These are phyloP conservation scores for Eragrostis nindensis DNA, from an alignment of 176 grass and related monocot genomes.

Conservation along the genomic window DNA sequence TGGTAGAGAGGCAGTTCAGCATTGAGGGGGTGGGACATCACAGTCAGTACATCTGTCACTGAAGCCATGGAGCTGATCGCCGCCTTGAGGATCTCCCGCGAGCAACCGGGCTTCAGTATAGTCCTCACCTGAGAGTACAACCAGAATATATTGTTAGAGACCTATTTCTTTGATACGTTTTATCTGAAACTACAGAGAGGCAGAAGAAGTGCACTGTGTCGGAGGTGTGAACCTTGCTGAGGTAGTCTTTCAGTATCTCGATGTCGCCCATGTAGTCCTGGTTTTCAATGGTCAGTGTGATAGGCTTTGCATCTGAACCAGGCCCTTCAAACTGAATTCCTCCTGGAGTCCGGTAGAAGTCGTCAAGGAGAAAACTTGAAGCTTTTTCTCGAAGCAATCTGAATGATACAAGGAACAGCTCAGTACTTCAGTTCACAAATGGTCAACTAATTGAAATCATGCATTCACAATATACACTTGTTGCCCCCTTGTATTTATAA, in stretches of 20 bases:
- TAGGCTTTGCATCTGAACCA: slow-evolving; percentile 58
- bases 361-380: slow-evolving; percentile 69
- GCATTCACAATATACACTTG: background rate
- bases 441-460: background rate
- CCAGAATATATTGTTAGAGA: slow-evolving; percentile 15
- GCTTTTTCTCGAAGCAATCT: slow-evolving; percentile 65
- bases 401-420: slow-evolving; percentile 1
- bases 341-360: slow-evolving; percentile 64
- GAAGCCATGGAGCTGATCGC: slow-evolving; percentile 58
- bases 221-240: slow-evolving; percentile 54
- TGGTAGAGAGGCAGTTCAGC: slow-evolving; percentile 60
- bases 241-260: slow-evolving; percentile 57
- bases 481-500: background rate
- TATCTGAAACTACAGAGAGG: background rate
- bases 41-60: slow-evolving; percentile 52
- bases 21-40: slow-evolving; percentile 65
- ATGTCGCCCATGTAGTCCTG: slow-evolving; percentile 82
- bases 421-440: background rate
- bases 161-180: background rate
- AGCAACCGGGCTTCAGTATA: slow-evolving; percentile 66
- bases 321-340: slow-evolving; percentile 66
- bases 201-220: slow-evolving; percentile 9
- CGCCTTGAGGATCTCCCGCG: slow-evolving; percentile 55
- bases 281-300: slow-evolving; percentile 59
- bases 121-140: slow-evolving; percentile 52